These are phyloP conservation scores for Venturia asperata DNA, from an alignment of 2,329 filamentous ascomycete genomes.

Conservation along the genomic window DNA sequence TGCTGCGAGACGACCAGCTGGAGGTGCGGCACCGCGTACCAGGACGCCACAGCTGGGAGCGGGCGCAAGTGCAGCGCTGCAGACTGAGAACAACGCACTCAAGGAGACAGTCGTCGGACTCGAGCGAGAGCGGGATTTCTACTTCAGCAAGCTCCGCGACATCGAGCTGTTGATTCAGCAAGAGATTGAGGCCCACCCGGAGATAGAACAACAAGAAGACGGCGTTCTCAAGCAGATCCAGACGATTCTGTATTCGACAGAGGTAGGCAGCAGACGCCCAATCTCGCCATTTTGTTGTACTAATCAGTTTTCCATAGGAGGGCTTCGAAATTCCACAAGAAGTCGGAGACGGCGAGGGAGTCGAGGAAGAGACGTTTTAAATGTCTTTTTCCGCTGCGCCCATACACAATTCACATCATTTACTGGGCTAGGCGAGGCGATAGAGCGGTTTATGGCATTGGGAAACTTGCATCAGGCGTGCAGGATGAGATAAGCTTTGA, in stretches of 20 bases:
- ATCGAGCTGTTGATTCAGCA: conserved; percentile 93
- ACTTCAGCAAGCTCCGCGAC: conserved; percentile 96
- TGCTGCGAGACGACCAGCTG: conserved; percentile 40
- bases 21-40: conserved; percentile 36
- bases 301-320: conserved; percentile 29
- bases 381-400: background rate
- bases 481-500: background rate
- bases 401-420: background rate
- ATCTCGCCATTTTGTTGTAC: background rate
- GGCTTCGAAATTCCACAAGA: conserved; percentile 82
- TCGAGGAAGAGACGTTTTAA: conserved; percentile 75
- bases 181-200: conserved; percentile 83
- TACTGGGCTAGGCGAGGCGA: background rate
- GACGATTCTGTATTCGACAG: conserved; percentile 92
- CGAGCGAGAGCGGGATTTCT: conserved; percentile 95
- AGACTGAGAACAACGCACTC: conserved; percentile 77
- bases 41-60: conserved; percentile 40
- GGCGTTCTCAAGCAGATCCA: conserved; percentile 94
- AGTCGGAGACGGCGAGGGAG: conserved; percentile 51
- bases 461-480: conserved; percentile 11
- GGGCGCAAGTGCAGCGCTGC: conserved; percentile 62
- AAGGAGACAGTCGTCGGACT: conserved; percentile 94
- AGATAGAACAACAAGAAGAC: conserved; percentile 89
- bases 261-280: conserved; percentile 43
- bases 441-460: conserved; percentile 3